A percentile compares a stretch with the other conserved stretches of the same genome.
Evolutionary conservation across 2,329 filamentous ascomycete genomes (phyloP).

Genomic region (Aspergillus hiratsukae): DNA sequence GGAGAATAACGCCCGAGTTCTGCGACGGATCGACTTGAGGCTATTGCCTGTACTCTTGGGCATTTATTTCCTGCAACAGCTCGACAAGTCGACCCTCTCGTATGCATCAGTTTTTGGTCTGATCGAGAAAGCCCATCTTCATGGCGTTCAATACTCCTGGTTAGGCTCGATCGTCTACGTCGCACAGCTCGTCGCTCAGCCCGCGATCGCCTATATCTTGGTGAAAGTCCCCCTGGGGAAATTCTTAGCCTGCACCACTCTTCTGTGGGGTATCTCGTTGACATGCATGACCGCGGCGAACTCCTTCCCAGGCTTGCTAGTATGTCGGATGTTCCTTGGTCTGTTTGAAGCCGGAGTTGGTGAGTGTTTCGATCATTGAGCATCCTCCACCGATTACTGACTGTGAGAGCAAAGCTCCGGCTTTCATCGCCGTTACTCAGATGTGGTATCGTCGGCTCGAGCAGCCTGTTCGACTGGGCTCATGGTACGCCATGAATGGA

Average conservation of each 20-base stretch:
- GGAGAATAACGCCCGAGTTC: constrained; percentile 50
- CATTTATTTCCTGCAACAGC: constrained; percentile 60
- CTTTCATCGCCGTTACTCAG: constrained; percentile 50
- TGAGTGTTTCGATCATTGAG: constrained; percentile 11
- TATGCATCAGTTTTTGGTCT: constrained; percentile 63
- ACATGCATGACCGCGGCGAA: constrained; percentile 50
- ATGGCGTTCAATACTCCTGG: constrained; percentile 54
- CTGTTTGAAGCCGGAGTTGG: constrained; percentile 50
- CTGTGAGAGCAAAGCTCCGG: constrained; percentile 38
- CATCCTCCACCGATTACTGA: neutral
- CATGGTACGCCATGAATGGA: constrained; percentile 55
- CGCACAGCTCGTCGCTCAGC: constrained; percentile 52
- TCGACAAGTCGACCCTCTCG: constrained; percentile 59
- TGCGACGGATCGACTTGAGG: constrained; percentile 49
- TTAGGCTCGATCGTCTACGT: constrained; percentile 51
- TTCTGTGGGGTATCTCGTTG: constrained; percentile 51
- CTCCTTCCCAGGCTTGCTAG: constrained; percentile 48
- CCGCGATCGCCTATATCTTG: constrained; percentile 50
- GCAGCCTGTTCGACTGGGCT: constrained; percentile 47
- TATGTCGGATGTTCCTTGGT: constrained; percentile 53
- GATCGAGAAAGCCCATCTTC: constrained; percentile 53
- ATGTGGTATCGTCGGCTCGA: constrained; percentile 54
- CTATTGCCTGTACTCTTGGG: constrained; percentile 54
- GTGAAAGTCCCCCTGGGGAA: constrained; percentile 60
- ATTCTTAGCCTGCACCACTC: constrained; percentile 50